Percentiles rank a stretch among this genome's conserved stretches.
phyloP scores from a whole-genome alignment of 106 monocot species.

The Cymbidium sinense region DNA sequence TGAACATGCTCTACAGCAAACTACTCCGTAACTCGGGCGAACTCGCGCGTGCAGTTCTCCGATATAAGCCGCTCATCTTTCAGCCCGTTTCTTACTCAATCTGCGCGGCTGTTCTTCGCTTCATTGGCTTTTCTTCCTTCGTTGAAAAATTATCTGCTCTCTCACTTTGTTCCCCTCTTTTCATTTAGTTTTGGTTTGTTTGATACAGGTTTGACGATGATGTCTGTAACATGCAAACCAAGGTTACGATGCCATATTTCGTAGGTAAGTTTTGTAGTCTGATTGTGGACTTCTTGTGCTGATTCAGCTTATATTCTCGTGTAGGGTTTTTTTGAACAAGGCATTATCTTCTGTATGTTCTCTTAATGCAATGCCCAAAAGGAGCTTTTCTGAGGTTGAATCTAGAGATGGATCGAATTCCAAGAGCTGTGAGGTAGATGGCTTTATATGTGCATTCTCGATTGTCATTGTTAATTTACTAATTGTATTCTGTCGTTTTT shows the following conservation, averaged over 20 bases:
- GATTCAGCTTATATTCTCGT: not conserved
- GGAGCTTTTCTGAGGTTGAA: constrained; percentile 8
- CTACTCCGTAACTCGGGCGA: too few species aligned
- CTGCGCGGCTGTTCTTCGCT: too few species aligned
- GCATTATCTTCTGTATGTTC: not conserved
- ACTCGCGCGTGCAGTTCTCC: too few species aligned
- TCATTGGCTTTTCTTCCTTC: too few species aligned
- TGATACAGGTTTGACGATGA: not conserved
- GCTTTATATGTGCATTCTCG: not conserved
- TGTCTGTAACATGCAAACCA: not conserved
- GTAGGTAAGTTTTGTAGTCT: not conserved
- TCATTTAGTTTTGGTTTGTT: not conserved
- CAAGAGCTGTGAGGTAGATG: constrained; percentile 4
- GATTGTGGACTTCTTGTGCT: not conserved
- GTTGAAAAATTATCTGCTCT: too few species aligned
- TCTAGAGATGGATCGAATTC: constrained; percentile 8
- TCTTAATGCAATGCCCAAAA: not conserved
- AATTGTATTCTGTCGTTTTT: not conserved
- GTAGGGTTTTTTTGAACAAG: not conserved
- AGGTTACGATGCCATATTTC: not conserved
- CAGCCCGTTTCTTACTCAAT: too few species aligned
- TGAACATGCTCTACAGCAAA: too few species aligned
- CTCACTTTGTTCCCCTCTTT: not conserved
- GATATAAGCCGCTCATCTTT: too few species aligned
- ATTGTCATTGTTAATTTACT: not conserved